Percentiles rank a stretch among this genome's conserved stretches.
Evolutionary conservation across 176 grass and related monocot species (phyloP).

Genomic region (Avena atlantica): DNA sequence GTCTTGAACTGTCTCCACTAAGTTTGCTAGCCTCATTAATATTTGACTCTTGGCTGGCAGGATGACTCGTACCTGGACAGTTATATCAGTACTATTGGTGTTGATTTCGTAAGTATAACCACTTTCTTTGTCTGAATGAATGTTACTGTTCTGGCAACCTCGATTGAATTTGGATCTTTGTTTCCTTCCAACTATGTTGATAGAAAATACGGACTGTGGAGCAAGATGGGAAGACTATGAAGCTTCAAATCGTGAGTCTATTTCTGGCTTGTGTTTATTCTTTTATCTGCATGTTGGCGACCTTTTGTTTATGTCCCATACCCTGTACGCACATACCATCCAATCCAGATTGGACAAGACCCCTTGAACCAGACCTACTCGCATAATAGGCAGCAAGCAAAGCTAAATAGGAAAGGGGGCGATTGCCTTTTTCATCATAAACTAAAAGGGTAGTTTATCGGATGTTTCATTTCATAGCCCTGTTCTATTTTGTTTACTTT

Average conservation of each 20-base stretch:
- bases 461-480: background rate
- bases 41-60: slow-evolving; percentile 25
- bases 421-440: background rate
- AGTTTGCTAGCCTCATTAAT: background rate
- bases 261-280: background rate
- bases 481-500: background rate
- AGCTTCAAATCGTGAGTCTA: slow-evolving; percentile 6
- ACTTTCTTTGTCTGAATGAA: background rate
- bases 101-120: slow-evolving; percentile 35
- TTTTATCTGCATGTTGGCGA: background rate
- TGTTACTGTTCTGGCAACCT: background rate
- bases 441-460: background rate
- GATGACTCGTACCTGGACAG: slow-evolving; percentile 86
- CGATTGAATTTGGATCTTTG: background rate
- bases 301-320: background rate
- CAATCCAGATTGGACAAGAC: background rate
- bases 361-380: too few species aligned
- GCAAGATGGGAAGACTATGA: slow-evolving; percentile 83
- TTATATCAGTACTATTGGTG: slow-evolving; percentile 83
- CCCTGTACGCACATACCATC: background rate
- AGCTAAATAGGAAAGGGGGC: too few species aligned
- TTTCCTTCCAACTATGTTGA: background rate
- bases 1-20: background rate
- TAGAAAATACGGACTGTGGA: slow-evolving; percentile 84
- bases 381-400: too few species aligned